These are phyloP conservation scores for Heliamphora pulchella DNA, from an alignment of 179 eudicot species.

Conservation along the genomic window DNA sequence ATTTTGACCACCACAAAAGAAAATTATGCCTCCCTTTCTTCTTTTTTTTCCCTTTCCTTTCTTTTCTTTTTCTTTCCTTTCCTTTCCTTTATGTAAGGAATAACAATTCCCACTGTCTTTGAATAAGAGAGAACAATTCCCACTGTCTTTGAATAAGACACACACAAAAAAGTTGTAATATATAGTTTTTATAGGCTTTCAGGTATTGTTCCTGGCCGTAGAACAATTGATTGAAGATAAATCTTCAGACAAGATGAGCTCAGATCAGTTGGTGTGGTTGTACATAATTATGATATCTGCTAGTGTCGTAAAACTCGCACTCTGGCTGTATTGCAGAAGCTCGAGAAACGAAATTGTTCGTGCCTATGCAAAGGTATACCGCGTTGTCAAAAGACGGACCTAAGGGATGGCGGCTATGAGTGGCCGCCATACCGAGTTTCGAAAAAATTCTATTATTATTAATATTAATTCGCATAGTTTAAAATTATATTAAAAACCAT, in stretches of 20 bases:
- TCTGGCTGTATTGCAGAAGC: slow-evolving; percentile 79
- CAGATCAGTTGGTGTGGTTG: slow-evolving; percentile 58
- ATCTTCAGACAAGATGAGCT: slow-evolving; percentile 43
- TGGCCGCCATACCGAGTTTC: no score
- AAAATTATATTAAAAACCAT: no score
- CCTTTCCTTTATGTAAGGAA: background rate
- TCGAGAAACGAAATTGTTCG: slow-evolving; percentile 79
- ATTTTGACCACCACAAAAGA: background rate
- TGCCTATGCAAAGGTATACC: slow-evolving; percentile 82
- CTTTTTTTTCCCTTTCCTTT: background rate
- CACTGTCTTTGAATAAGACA: background rate
- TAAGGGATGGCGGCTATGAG: no score
- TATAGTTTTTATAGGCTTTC: slow-evolving; percentile 51
- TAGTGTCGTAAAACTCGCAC: slow-evolving; percentile 55
- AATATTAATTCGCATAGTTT: no score
- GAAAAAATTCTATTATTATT: no score
- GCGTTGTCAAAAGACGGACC: no score
- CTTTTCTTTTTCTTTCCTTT: background rate
- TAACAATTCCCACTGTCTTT: background rate
- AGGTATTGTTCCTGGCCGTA: slow-evolving; percentile 72
- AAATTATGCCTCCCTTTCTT: background rate
- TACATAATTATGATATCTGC: slow-evolving; percentile 72
- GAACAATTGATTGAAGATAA: slow-evolving; percentile 49
- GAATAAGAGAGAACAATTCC: background rate
- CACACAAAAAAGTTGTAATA: background rate